phyloP scores from a whole-genome alignment of 2,329 filamentous ascomycete genomes.

The Colletotrichum magnum region DNA sequence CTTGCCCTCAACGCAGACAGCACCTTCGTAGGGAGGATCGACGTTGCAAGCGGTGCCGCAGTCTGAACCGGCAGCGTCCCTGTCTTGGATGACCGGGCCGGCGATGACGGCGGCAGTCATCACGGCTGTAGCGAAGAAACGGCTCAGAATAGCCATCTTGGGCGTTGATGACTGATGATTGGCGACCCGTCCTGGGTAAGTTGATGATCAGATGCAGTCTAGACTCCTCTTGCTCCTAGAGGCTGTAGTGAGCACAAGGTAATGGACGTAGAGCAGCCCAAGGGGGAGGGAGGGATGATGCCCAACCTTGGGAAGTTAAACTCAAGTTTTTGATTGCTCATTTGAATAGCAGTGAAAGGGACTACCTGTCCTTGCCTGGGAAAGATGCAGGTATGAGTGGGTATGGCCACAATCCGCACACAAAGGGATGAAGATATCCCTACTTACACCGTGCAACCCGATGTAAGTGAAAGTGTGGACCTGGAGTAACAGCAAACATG shows the following conservation, averaged over 20 bases:
- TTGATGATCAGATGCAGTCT: too few relatives aligned
- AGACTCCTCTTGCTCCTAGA: too few relatives aligned
- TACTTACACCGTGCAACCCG: neutral
- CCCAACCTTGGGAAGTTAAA: too few relatives aligned
- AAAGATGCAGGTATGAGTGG: neutral
- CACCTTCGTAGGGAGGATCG: neutral
- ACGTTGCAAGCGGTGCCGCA: slow-evolving; percentile 16
- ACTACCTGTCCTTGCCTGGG: neutral
- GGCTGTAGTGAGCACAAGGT: too few relatives aligned
- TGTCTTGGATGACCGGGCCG: neutral
- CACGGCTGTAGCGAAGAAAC: neutral
- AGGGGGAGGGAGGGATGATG: too few relatives aligned
- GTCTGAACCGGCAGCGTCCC: neutral
- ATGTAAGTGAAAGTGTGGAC: neutral
- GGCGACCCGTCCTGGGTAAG: too few relatives aligned
- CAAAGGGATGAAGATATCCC: neutral
- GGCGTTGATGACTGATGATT: neutral
- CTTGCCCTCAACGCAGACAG: slow-evolving; percentile 14
- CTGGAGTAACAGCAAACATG: neutral
- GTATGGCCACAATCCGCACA: neutral
- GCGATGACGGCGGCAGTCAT: slow-evolving; percentile 1
- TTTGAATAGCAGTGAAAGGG: too few relatives aligned
- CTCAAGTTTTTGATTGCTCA: too few relatives aligned
- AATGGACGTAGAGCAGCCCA: too few relatives aligned
- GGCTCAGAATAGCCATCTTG: slow-evolving; percentile 3